Evolutionary conservation across 805 yeast species (phyloP).

Genomic region (Starmerella floris): DNA sequence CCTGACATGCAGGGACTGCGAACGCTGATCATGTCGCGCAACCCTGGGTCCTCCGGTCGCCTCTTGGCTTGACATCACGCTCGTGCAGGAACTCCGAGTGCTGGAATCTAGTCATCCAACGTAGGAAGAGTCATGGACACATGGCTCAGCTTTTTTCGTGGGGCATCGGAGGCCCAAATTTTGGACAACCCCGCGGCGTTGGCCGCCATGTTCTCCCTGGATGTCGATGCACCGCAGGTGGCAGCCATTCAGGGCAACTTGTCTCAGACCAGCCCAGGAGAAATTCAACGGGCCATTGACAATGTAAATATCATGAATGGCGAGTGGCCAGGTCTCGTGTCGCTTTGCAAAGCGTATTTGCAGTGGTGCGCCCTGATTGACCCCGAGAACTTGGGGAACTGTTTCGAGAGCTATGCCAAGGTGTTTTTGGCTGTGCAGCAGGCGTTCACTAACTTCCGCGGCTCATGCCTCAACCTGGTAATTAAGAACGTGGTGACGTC

Average conservation of each 20-base stretch:
- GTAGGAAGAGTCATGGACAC: slow-evolving; percentile 10
- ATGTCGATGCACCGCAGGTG: slow-evolving; percentile 27
- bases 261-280: slow-evolving; percentile 14
- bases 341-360: slow-evolving; percentile 37
- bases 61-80: too few relatives aligned
- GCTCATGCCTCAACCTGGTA: slow-evolving; percentile 21
- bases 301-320: slow-evolving; percentile 26
- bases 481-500: slow-evolving; percentile 7
- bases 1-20: too few relatives aligned
- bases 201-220: slow-evolving; percentile 22
- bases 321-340: slow-evolving; percentile 36
- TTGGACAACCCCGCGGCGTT: slow-evolving; percentile 12
- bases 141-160: slow-evolving; percentile 9
- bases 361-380: slow-evolving; percentile 37
- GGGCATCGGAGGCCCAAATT: slow-evolving; percentile 4
- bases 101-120: too few relatives aligned
- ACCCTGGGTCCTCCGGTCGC: too few relatives aligned
- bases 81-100: too few relatives aligned
- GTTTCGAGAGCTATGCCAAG: slow-evolving; percentile 40
- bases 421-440: slow-evolving; percentile 33
- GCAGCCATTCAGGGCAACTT: slow-evolving; percentile 30
- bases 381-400: slow-evolving; percentile 38
- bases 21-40: too few relatives aligned
- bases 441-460: slow-evolving; percentile 27
- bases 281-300: slow-evolving; percentile 22